phyloP scores from a whole-genome alignment of 148 eudicot genomes.

The Euryodendron excelsum region DNA sequence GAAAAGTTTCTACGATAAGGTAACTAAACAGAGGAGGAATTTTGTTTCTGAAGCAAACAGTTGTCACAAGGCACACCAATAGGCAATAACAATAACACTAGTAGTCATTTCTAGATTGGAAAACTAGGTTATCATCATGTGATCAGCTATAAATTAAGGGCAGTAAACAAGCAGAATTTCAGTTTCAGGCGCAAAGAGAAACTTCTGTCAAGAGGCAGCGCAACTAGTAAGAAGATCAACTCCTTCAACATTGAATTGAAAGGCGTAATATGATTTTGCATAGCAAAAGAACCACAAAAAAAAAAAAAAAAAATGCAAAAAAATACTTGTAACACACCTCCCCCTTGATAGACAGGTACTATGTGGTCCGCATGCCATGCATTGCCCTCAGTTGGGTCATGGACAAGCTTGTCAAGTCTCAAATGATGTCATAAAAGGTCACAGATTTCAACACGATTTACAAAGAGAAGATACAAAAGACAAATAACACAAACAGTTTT shows the following conservation, averaged over 20 bases:
- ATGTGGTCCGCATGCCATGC: constrained; percentile 99
- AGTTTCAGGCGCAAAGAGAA: background rate
- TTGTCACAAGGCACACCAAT: background rate
- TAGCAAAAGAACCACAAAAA: background rate
- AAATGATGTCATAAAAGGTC: constrained; percentile 10
- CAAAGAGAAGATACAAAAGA: no score
- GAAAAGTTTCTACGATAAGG: background rate
- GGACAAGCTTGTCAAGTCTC: constrained; percentile 78
- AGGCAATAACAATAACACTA: background rate
- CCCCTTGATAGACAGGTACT: constrained; percentile 83
- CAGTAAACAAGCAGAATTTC: background rate
- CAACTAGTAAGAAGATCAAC: background rate
- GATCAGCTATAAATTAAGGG: background rate
- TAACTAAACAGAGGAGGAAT: background rate
- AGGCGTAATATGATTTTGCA: background rate
- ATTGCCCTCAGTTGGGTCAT: constrained; percentile 85
- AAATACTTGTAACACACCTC: constrained; percentile 49
- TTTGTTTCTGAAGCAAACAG: background rate
- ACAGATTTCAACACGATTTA: background rate
- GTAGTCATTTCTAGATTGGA: background rate
- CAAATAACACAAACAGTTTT: background rate
- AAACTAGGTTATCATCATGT: background rate
- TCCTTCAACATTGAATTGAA: constrained; percentile 2
- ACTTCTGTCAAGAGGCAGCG: background rate
- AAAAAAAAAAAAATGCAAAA: background rate